Evolutionary conservation across 371 early-diverging fungal genomes (phyloP), one percentile per base, ranked within the genome.

Genomic region (Furculomyces boomerangus): DNA sequence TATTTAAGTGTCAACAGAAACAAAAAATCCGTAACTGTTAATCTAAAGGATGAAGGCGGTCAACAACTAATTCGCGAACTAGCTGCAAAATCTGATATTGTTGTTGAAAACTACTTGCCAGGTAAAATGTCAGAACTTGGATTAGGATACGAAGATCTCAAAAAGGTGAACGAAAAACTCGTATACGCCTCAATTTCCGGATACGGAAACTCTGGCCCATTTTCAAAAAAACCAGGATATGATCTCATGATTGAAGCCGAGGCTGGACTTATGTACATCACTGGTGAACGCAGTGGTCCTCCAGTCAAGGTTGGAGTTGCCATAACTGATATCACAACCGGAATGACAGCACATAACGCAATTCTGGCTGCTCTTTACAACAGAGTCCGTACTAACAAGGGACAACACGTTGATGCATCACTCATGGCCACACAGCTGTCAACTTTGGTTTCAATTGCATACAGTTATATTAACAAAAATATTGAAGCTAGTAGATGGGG

Each of bases 301-400:
- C 93, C 93, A 5, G 94, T 90, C 58, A 93, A 93, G 62, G 90
- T 90, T 1, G 94, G 94, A 28, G 94, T 93, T 0, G 94, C 94
- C 0, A 87, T 93, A 18, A 92, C 90, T 40, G 88, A 78, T 81
- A 68, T 86, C 7, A 77, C 80, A 8, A 83, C 84, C 20, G 94
- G 94, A 1, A 68, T 93, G 8, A 87, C 90, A 54, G 78, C 88
- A 1, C 86, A 92, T 53, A 86, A 86, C 16, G 87, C 89, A 0
- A 84, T 92, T 20, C 62, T 92, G 71, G 91, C 94, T 0, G 85
- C 92, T 0, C 58, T 93, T 18, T 60, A 88, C 10, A 72, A 79
- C 26, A 73, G 91, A 22, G 64, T 67, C 14, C 57, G 66, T 2
- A 85, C 83, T 0, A 80, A 78, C 10, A 63, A 61, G 18, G 90